A percentile compares a stretch with the other conserved stretches of the same genome.
Evolutionary conservation across 75 land plant species (phyloP).

Genomic region (Gnetum montanum): DNA sequence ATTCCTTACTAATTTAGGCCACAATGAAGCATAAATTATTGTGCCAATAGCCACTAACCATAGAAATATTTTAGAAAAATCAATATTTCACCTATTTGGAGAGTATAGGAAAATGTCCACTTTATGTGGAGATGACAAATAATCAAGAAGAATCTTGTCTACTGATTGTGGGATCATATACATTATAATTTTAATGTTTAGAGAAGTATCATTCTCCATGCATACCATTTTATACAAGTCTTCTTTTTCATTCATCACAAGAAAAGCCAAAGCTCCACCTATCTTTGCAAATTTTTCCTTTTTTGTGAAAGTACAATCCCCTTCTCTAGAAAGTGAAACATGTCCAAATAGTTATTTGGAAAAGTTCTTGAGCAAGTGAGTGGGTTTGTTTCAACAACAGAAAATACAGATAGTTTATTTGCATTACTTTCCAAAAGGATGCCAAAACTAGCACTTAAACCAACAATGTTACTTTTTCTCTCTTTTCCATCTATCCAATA

Average conservation of each 20-base stretch:
- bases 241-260: conserved; percentile 82
- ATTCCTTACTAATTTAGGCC: conserved; percentile 33
- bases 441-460: conserved; percentile 85
- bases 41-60: conserved; percentile 78
- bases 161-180: conserved; percentile 71
- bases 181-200: conserved; percentile 71
- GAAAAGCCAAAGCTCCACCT: conserved; percentile 64
- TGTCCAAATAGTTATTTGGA: conserved; percentile 38
- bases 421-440: conserved; percentile 25
- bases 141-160: conserved; percentile 39
- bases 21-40: conserved; percentile 48
- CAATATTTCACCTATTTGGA: conserved; percentile 43
- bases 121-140: conserved; percentile 21
- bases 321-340: conserved; percentile 54
- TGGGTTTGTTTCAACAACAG: conserved; percentile 49
- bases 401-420: conserved; percentile 18
- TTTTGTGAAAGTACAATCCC: conserved; percentile 72
- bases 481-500: conserved; percentile 54
- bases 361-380: conserved; percentile 31
- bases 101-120: conserved; percentile 54
- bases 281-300: conserved; percentile 80
- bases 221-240: conserved; percentile 94
- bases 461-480: conserved; percentile 32
- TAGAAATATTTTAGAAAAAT: conserved; percentile 37
- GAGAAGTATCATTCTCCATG: conserved; percentile 52